phyloP scores from a whole-genome alignment of 352 stramenopile species.

The Detonula confervacea region DNA sequence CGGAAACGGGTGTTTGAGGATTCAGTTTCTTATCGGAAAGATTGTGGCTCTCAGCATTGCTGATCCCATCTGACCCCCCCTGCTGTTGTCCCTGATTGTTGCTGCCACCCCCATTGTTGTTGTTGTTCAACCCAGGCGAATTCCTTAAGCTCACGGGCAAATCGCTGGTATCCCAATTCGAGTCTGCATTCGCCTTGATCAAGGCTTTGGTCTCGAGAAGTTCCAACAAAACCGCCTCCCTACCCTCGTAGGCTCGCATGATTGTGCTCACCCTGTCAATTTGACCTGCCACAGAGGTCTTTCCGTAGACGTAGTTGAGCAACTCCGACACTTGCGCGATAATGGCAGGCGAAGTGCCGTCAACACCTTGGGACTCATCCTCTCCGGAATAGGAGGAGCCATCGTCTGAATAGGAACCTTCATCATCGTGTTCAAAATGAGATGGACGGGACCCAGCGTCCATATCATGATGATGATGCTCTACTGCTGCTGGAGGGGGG shows the following conservation, averaged over 20 bases:
- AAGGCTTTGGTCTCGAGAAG: slow-evolving; percentile 83
- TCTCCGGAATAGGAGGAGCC: slow-evolving; percentile 41
- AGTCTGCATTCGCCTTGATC: slow-evolving; percentile 83
- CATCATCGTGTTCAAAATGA: slow-evolving; percentile 36
- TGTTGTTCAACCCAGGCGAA: slow-evolving; percentile 44
- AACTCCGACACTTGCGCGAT: slow-evolving; percentile 86
- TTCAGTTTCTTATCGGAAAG: slow-evolving; percentile 20
- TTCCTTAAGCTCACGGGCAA: slow-evolving; percentile 75
- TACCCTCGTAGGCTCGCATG: slow-evolving; percentile 85
- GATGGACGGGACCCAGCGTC: slow-evolving; percentile 23
- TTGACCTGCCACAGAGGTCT: slow-evolving; percentile 83
- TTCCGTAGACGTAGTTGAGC: slow-evolving; percentile 85
- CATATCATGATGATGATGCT: slow-evolving; percentile 43
- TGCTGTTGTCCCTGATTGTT: not conserved
- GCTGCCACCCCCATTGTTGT: too few relatives aligned
- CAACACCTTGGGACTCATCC: slow-evolving; percentile 51
- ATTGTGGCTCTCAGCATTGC: not conserved
- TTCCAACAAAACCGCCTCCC: slow-evolving; percentile 80
- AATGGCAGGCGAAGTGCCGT: slow-evolving; percentile 82
- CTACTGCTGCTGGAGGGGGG: too few relatives aligned
- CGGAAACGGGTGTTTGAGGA: slow-evolving; percentile 20
- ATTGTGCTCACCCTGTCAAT: slow-evolving; percentile 86
- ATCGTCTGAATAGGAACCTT: slow-evolving; percentile 60
- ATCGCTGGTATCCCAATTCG: slow-evolving; percentile 60
- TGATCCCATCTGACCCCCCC: not conserved